Evolutionary conservation across 1,139 yeast species (phyloP), one percentile per base, ranked within the genome.

Genomic region (Zygotorulaspora mrakii): DNA sequence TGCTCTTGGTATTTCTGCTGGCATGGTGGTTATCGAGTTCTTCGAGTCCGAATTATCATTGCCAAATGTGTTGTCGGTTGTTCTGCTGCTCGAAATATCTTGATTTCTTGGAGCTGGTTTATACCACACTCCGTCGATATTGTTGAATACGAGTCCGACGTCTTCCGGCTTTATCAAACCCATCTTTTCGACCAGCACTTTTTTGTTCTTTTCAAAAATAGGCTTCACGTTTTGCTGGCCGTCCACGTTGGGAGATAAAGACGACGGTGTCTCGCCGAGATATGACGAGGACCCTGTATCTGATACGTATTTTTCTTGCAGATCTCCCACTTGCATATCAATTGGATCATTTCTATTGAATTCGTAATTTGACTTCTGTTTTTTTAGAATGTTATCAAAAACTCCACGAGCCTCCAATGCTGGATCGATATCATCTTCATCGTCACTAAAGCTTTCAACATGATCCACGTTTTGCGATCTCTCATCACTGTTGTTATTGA

Each of bases 131-230:
- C 61, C 60, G 14, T 49, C 49, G 18, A 48, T 46, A 24, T 54
- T 55, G 36, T 53, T 48, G 27, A 54, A 57, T 9, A 52, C 52
- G 36, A 55, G 48, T 1, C 62, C 62, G 26, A 57, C 48, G 35
- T 53, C 57, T 38, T 55, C 61, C 6, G 62, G 62, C 5, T 54
- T 54, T 13, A 57, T 56, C 14, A 57, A 42, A 17, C 52, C 50
- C 30, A 55, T 38, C 14, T 3, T 28, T 7, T 29, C 35, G 6
- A 16, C 23, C 10, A 30, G 11, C 5, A 20, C 17, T 23, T 32
- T 39, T 25, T 35, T 20, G 17, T n/a, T 7, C 4, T 27, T 22
- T 20, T 31, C 36, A 7, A 23, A 26, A 12, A 39, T 30, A 5
- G 42, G 45, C 32, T 35, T 35, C 25, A 27, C 34, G 11, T 27